Percentiles rank a stretch among this genome's conserved stretches.
phyloP scores from a whole-genome alignment of 2,329 filamentous ascomycete genomes.

The Huntiella bhutanensis region DNA sequence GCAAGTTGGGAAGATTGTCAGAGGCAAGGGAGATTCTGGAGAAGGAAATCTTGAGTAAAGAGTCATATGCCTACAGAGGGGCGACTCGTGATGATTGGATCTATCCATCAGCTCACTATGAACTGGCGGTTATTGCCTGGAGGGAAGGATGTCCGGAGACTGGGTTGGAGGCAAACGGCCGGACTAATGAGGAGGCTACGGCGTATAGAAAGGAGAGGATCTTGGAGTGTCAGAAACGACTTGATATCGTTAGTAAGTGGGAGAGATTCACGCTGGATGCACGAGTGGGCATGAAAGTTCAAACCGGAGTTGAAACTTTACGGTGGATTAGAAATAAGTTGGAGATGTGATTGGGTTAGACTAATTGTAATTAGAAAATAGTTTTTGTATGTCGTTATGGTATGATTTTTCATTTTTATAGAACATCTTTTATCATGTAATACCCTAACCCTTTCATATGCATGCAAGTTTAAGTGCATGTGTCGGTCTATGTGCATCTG shows the following conservation, averaged over 20 bases:
- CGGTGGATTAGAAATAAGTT: constrained; percentile 30
- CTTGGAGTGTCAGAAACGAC: constrained; percentile 41
- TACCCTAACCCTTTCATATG: too few species aligned
- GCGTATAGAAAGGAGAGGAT: constrained; percentile 29
- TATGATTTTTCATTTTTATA: too few species aligned
- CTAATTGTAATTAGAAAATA: too few species aligned
- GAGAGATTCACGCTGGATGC: constrained; percentile 56
- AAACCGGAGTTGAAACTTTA: constrained; percentile 48
- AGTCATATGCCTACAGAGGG: constrained; percentile 36
- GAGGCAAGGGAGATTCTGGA: constrained; percentile 49
- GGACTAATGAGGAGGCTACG: constrained; percentile 13
- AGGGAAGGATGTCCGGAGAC: constrained; percentile 34
- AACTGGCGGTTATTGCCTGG: constrained; percentile 71
- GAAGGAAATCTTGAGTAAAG: constrained; percentile 44
- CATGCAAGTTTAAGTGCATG: too few species aligned
- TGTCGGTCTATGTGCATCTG: too few species aligned
- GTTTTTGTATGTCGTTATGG: too few species aligned
- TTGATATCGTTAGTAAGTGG: constrained; percentile 52
- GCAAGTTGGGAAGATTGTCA: constrained; percentile 40
- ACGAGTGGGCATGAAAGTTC: constrained; percentile 53
- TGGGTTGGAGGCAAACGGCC: constrained; percentile 10
- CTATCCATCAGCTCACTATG: constrained; percentile 61
- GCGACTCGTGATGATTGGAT: constrained; percentile 49
- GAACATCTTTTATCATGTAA: too few species aligned
- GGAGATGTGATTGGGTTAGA: neutral